phyloP scores from a whole-genome alignment of 2,329 filamentous ascomycete species.

The Alternaria sp. region DNA sequence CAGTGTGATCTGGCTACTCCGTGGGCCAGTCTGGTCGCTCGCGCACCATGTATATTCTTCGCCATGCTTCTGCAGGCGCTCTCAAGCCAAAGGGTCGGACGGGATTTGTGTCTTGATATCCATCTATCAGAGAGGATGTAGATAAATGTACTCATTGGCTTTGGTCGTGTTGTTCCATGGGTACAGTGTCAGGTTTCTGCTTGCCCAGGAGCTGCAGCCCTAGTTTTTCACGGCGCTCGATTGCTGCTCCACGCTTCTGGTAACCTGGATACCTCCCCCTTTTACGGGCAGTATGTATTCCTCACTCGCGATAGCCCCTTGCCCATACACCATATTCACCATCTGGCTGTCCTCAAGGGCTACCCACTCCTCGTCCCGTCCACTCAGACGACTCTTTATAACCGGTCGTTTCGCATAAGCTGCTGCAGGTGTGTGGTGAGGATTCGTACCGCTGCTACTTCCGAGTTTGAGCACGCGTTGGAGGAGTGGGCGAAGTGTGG shows the following conservation, averaged over 20 bases:
- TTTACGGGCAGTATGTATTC: slow-evolving; percentile 14
- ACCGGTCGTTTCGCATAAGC: slow-evolving; percentile 13
- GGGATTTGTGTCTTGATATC: background rate
- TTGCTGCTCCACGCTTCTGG: slow-evolving; percentile 15
- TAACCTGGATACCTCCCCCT: slow-evolving; percentile 12
- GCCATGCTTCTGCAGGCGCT: background rate
- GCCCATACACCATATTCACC: slow-evolving; percentile 15
- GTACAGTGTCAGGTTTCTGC: background rate
- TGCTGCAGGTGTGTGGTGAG: slow-evolving; percentile 11
- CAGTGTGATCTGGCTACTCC: background rate
- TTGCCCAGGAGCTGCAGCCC: background rate
- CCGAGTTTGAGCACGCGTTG: slow-evolving; percentile 19
- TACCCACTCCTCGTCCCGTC: slow-evolving; percentile 20
- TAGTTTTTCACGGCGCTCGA: slow-evolving; percentile 8
- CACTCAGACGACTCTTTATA: slow-evolving; percentile 17
- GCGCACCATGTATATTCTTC: background rate
- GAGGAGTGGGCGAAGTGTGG: slow-evolving; percentile 18
- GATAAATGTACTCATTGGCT: background rate
- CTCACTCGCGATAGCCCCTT: slow-evolving; percentile 12
- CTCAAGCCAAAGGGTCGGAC: no score
- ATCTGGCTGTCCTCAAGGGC: slow-evolving; percentile 12
- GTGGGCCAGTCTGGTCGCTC: background rate
- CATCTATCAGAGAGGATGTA: background rate
- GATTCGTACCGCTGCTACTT: slow-evolving; percentile 10
- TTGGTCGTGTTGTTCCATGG: background rate